phyloP scores from a whole-genome alignment of 169 alveolate species.

The Plasmodium knowlesi region DNA sequence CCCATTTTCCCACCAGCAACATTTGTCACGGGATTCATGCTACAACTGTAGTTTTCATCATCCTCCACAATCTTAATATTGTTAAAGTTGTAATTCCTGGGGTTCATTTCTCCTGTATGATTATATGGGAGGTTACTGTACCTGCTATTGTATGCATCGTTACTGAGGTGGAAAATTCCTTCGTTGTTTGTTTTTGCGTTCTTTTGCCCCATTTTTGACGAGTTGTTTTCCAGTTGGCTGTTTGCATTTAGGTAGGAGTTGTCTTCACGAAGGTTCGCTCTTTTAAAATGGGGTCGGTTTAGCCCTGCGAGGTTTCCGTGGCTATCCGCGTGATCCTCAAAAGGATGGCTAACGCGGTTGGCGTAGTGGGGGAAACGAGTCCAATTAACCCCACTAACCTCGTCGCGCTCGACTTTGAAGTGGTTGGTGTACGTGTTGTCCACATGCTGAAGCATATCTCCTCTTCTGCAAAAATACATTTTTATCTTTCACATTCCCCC shows the following conservation, averaged over 20 bases:
- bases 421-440: conserved; percentile 34
- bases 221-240: background rate
- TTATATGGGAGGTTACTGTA: conserved; percentile 25
- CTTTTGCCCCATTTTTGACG: conserved; percentile 45
- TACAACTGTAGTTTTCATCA: conserved; percentile 5
- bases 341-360: background rate
- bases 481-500: conserved; percentile 15
- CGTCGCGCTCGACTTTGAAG: background rate
- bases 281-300: background rate
- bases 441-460: conserved; percentile 46
- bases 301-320: background rate
- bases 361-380: background rate
- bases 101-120: conserved; percentile 9
- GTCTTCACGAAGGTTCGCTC: background rate
- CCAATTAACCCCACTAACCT: background rate
- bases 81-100: conserved; percentile 10
- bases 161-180: conserved; percentile 15
- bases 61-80: conserved; percentile 51
- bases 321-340: background rate
- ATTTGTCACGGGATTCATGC: background rate
- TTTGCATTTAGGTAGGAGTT: background rate
- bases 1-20: background rate
- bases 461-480: conserved; percentile 44
- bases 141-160: conserved; percentile 28
- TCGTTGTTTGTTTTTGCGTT: conserved; percentile 18